Evolutionary conservation across 345 rosid species (phyloP).

Genomic region (Lepidium sativum): DNA sequence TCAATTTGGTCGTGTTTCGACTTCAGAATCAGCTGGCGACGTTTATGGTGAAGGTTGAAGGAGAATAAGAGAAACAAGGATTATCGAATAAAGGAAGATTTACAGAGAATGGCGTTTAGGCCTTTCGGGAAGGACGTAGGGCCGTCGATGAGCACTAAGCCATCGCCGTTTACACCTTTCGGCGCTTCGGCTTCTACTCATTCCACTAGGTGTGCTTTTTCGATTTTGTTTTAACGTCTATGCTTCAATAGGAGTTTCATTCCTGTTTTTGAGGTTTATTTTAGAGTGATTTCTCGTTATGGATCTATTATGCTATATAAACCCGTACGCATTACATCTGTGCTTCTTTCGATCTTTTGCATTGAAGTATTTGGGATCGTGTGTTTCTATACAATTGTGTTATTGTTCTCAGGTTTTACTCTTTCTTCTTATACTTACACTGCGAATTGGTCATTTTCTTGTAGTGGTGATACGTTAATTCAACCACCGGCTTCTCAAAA

Average conservation of each 20-base stretch:
- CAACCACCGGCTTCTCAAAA: conserved; percentile 17
- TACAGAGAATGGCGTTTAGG: conserved; percentile 15
- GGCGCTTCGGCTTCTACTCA: conserved; percentile 14
- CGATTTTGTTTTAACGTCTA: neutral
- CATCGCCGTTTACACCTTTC: conserved; percentile 23
- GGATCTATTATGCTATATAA: neutral
- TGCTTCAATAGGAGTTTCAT: neutral
- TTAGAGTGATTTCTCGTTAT: neutral
- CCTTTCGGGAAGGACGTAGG: conserved; percentile 24
- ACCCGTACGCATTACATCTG: neutral
- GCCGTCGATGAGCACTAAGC: conserved; percentile 20
- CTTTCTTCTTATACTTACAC: neutral
- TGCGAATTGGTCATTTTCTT: neutral
- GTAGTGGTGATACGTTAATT: conserved; percentile 19
- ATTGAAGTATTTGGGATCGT: neutral
- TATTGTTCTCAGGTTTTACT: neutral
- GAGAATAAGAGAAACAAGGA: neutral
- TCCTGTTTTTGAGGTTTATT: neutral
- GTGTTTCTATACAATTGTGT: neutral
- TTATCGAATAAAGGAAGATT: neutral
- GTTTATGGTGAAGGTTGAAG: conserved; percentile 1
- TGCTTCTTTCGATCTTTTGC: neutral
- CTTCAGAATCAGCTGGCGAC: neutral
- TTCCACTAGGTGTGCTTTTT: conserved; percentile 16
- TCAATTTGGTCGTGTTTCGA: neutral